A percentile compares a stretch with the other conserved stretches of the same genome.
Conservation (phyloP, 2,329 filamentous ascomycete species). For the Purpureocillium lavendulum region DNA sequence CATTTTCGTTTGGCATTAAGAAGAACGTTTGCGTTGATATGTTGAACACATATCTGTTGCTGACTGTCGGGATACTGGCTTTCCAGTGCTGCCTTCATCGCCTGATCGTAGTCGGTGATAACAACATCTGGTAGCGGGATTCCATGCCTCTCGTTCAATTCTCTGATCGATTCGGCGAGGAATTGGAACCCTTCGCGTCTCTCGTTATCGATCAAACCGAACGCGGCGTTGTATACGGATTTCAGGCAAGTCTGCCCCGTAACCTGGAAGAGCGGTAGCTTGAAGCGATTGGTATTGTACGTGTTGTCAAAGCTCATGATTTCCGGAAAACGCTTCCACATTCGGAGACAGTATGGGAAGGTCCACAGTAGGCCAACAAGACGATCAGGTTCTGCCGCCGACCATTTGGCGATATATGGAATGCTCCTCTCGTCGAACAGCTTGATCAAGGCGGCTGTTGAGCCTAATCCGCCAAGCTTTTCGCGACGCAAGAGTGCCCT, state of each 20-base stretch:
- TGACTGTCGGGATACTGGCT: conserved; percentile 2
- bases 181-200: conserved; percentile 6
- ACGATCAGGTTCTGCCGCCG: too few species aligned
- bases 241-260: neutral
- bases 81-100: conserved; percentile 3
- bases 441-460: neutral
- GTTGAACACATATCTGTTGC: neutral
- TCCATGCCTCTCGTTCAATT: neutral
- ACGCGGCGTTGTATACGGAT: conserved; percentile 1
- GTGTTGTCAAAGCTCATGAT: conserved; percentile 6
- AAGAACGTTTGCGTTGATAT: too few species aligned
- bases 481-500: neutral
- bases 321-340: conserved; percentile 5
- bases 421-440: neutral
- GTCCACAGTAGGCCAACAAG: conserved; percentile 1
- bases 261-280: conserved; percentile 4
- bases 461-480: conserved; percentile 1
- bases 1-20: too few species aligned
- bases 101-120: conserved; percentile 2
- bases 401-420: too few species aligned
- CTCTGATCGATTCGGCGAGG: neutral
- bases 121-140: conserved; percentile 1
- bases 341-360: conserved; percentile 5
- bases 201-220: conserved; percentile 1
- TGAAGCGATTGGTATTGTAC: conserved; percentile 4